phyloP scores from a whole-genome alignment of 352 stramenopile genomes.

The Phytophthora litchii region DNA sequence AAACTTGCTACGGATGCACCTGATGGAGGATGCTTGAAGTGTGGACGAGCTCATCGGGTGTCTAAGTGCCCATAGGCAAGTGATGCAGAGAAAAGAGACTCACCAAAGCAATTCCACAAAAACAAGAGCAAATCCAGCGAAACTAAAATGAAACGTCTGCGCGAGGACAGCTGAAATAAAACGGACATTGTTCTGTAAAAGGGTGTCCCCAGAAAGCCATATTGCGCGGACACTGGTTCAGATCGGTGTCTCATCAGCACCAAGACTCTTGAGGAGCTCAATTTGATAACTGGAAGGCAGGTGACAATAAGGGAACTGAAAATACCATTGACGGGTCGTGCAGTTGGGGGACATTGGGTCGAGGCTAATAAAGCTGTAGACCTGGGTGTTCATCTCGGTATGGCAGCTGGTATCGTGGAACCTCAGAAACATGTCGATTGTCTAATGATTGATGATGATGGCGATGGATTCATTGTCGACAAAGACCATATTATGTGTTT shows the following conservation, averaged over 20 bases:
- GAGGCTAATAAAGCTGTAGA: constrained; percentile 4
- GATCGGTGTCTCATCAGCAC: constrained; percentile 2
- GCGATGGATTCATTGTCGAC: constrained; percentile 14
- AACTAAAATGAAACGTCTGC: constrained; percentile 10
- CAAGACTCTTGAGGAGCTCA: not conserved
- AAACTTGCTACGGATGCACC: not conserved
- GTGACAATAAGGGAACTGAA: not conserved
- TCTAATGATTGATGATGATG: constrained; percentile 9
- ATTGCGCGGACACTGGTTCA: constrained; percentile 3
- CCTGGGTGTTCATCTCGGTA: constrained; percentile 1
- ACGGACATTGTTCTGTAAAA: constrained; percentile 14
- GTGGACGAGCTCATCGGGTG: constrained; percentile 3
- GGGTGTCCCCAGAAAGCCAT: constrained; percentile 8
- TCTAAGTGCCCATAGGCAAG: not conserved
- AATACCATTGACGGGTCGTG: not conserved
- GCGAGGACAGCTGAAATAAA: constrained; percentile 9
- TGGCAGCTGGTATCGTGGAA: constrained; percentile 5
- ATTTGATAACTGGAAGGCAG: not conserved
- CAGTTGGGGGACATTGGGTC: constrained; percentile 11
- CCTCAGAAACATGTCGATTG: not conserved
- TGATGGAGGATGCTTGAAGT: constrained; percentile 12
- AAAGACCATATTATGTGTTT: constrained; percentile 5
- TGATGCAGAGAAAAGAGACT: constrained; percentile 3
- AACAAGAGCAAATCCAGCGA: constrained; percentile 3
- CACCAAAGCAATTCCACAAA: constrained; percentile 9